Evolutionary conservation across 139 green algal genomes (phyloP), one percentile per base, ranked within the genome.

Genomic region (Haematococcus lacustris): DNA sequence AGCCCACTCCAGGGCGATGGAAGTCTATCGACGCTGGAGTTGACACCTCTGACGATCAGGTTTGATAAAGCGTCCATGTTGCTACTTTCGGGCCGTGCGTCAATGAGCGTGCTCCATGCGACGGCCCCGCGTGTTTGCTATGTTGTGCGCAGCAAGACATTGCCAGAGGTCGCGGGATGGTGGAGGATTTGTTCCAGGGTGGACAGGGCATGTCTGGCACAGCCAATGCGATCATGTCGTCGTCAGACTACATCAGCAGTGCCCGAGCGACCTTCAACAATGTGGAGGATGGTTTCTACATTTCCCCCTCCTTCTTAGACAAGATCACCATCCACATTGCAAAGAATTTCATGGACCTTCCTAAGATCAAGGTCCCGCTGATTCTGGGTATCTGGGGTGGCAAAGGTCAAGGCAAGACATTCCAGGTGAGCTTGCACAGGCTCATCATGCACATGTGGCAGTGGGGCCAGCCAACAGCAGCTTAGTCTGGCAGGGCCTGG

Each of bases 371-470:
- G 91, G 89, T 96, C 32, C 94, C 94, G 64, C 90, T 98, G 41
- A 98, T 98, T 78, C 83, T 98, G 73, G 94, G 95, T 70, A 94
- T 99, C 82, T 98, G 94, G 95, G 95, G 95, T 81, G 95, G 95
- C 75, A 99, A 99, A 89, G 95, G 95, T 65, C 95, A 98, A 87
- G 84, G 82, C 67, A 98, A 98, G 89, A 97, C 93, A 75, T 98
- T 98, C 93, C 79, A 64, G 53, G 53, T 32, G 26, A 64, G 53
- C n/a, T n/a, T n/a, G n/a, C n/a, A n/a, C n/a, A n/a, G n/a, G n/a
- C n/a, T n/a, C n/a, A n/a, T n/a, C n/a, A n/a, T n/a, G n/a, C n/a
- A n/a, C n/a, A n/a, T n/a, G n/a, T n/a, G n/a, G n/a, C n/a, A n/a
- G n/a, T n/a, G n/a, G n/a, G n/a, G n/a, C n/a, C n/a, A n/a, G n/a